Evolutionary conservation across 345 rosid genomes (phyloP), one percentile per base, ranked within the genome.

Genomic region (Sonneratia alba): DNA sequence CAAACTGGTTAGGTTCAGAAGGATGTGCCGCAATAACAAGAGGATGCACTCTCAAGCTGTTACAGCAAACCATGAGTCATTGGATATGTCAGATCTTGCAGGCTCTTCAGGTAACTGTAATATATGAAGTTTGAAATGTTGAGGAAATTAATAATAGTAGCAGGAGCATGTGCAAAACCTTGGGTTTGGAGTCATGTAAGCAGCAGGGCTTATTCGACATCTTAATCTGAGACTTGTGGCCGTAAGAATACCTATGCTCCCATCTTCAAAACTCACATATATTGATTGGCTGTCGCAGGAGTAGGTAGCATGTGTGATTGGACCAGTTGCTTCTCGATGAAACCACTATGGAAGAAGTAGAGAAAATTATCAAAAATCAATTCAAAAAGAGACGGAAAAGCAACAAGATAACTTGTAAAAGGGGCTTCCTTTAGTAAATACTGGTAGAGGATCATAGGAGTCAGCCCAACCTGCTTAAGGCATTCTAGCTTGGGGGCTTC

Each of bases 201-300:
- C 93, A 64, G 79, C 63, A 47, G 91, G 85, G 79, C 82, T 82
- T 67, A 92, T 92, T 75, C 91, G 87, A 81, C 96, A 92, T 84
- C 95, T 88, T 79, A 88, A 70, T 79, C 89, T 80, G 62, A 92
- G 90, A 18, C 88, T 72, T 63, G 88, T 73, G 67, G 95, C 84
- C 36, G 87, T 80, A 21, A 88, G 93, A 77, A 92, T 82, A 57
- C 86, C 81, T 0, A 92, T 79, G 42, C 87, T 82, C 69, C 90
- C 98, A 66, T 92, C 91, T 82, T 88, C 89, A 72, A 90, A 92
- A 83, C 94, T 83, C 68, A 88, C 94, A 70, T 83, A 92, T 78
- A 92, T 92, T 12, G 86, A 85, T 76, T 90, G 87, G 82, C 98
- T 81, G 71, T 90, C 92, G 66, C 96, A 92, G 36, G 98, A 92